Evolutionary conservation across 257 asterid species (phyloP), one percentile per base, ranked within the genome.

Genomic region (Plectranthus barbatus): DNA sequence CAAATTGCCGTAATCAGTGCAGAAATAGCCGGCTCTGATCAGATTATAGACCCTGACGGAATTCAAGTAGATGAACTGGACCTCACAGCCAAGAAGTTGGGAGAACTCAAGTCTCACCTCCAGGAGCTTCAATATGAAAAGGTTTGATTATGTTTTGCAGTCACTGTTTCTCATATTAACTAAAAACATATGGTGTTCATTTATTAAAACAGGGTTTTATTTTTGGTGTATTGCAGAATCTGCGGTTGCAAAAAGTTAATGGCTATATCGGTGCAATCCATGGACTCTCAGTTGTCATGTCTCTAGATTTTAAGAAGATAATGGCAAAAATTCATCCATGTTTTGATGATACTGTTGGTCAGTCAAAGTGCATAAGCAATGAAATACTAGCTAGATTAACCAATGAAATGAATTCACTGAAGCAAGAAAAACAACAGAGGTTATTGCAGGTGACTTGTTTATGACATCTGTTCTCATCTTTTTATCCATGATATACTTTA

Each of bases 71-170:
- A 85, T 79, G 91, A 85, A 71, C 66, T 49, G 34, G 86, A 85
- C 84, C 73, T 87, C 71, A 81, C 95, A 8, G 64, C 76, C 60
- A 81, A 78, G 77, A 81, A 76, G 63, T 63, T 85, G 74, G 83
- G 71, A 74, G 85, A 85, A 68, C 50, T 85, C 66, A 85, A 77
- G 59, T 76, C 73, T 47, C 86, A 70, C 42, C 87, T 87, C 48
- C 81, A 84, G 73, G 94, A 83, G 73, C 91, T 87, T 77, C 85
- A 81, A 50, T 74, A 69, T 42, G 95, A 87, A 77, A 87, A 68
- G 91, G 95, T 87, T 67, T 37, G 72, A 48, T 42, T 47, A 36
- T 44, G 26, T 41, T 68, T 69, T 67, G 9, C 31, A 21, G 20
- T 47, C 51, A n/a, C 39, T 26, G 39, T 59, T 55, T 61, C 33